Evolutionary conservation across 1,139 yeast species (phyloP).

Genomic region (Taphrina pruni): DNA sequence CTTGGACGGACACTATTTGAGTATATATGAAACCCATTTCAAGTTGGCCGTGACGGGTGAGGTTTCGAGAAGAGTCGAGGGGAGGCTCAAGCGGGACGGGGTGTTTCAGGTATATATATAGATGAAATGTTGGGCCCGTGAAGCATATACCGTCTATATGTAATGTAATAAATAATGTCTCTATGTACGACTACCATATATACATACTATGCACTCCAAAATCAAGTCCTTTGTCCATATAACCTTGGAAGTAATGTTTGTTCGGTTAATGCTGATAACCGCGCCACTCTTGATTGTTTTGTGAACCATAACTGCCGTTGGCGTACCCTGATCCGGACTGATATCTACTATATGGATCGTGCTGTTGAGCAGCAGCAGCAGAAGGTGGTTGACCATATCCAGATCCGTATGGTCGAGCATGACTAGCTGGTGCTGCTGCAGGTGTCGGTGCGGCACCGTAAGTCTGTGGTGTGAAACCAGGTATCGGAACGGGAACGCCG

Average conservation of each 20-base stretch:
- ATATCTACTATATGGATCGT: constrained; percentile 26
- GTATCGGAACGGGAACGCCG: constrained; percentile 30
- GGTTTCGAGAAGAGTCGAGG: constrained; percentile 3
- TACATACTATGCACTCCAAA: neutral
- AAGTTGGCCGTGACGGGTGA: too few species aligned
- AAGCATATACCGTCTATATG: neutral
- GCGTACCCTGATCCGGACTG: constrained; percentile 28
- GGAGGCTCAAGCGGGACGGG: neutral
- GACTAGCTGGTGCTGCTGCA: neutral
- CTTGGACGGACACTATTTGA: too few species aligned
- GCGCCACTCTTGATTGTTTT: constrained; percentile 21
- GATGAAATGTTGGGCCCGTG: neutral
- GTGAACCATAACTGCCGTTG: constrained; percentile 4
- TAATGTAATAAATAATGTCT: neutral
- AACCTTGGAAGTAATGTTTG: too few species aligned
- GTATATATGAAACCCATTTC: too few species aligned
- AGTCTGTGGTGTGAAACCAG: constrained; percentile 26
- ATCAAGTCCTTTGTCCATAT: too few species aligned
- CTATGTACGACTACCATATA: neutral
- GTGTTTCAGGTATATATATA: constrained; percentile 1
- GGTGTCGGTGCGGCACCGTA: neutral
- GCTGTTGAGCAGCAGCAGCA: neutral
- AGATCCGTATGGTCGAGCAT: constrained; percentile 8
- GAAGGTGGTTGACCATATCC: constrained; percentile 7
- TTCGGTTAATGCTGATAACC: constrained; percentile 35